Evolutionary conservation across 1,139 yeast genomes (phyloP), one percentile per base, ranked within the genome.

Genomic region (Scheffersomyces cryptocercus): DNA sequence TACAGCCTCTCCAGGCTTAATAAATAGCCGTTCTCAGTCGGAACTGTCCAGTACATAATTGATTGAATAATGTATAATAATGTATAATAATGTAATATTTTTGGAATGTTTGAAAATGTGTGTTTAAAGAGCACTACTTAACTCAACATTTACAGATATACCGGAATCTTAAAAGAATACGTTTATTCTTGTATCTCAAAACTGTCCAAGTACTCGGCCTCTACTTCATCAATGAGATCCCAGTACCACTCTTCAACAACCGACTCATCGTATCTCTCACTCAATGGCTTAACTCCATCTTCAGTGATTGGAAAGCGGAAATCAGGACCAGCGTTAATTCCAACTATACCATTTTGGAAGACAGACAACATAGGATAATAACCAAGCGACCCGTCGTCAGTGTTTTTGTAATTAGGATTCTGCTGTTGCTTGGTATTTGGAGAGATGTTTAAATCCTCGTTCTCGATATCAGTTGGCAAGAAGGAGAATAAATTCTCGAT

Each of bases 291-390:
- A 0, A 78, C 70, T 1, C 55, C 63, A 0, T 52, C 54, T 14
- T 60, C 64, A 3, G 67, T 49, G 0, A 60, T 53, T 0, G 85
- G 82, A 44, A 48, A 70, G 45, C 70, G 69, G 52, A 87, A 81
- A n/a, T 78, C 67, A 0, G 91, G 90, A 0, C 91, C 90, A 11
- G 88, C 72, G 52, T 84, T 83, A 42, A 89, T 63, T 43, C 77
- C 69, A 6, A 88, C 96, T 11, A 79, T 70, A 0, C 98, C 99
- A 9, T 87, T 87, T 51, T 82, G 81, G 59, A 82, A 93, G 30
- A 87, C 88, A 43, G 96, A 87, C 29, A 89, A 73, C 68, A 91
- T 88, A 1, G 99, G 99, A 64, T 83, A 93, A 61, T 95, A 93
- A 0, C 98, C 99, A 43, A 90, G 66, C 38, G 81, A 72, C 1